Percentiles rank a stretch among this genome's conserved stretches.
phyloP scores from a whole-genome alignment of 2,329 filamentous ascomycete species.

The Graphilbum ipis-grandicollis region DNA sequence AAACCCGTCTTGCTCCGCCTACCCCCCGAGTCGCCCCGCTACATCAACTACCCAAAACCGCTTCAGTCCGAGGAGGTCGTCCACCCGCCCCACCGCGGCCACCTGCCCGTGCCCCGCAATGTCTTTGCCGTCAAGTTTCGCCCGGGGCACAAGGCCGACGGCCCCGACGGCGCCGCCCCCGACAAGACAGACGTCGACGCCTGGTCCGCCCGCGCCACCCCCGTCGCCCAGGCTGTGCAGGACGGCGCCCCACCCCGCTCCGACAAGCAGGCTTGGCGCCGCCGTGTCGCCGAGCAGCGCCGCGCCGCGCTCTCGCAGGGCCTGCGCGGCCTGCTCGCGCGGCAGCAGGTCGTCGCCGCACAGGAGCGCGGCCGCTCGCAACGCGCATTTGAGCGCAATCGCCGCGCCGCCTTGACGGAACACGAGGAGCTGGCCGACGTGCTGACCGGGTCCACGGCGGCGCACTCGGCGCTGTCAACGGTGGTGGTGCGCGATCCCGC shows the following conservation, averaged over 20 bases:
- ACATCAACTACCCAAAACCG: conserved; percentile 63
- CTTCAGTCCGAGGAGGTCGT: conserved; percentile 47
- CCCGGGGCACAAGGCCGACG: conserved; percentile 7
- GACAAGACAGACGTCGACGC: conserved; percentile 38
- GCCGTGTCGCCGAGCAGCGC: conserved; percentile 52
- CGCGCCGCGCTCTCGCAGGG: conserved; percentile 57
- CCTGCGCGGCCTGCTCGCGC: conserved; percentile 48
- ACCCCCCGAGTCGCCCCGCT: conserved; percentile 74
- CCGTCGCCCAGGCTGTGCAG: conserved; percentile 27
- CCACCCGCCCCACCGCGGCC: conserved; percentile 45
- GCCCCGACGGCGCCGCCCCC: conserved; percentile 8
- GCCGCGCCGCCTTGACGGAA: conserved; percentile 32
- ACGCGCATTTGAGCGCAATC: conserved; percentile 28
- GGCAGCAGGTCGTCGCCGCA: conserved; percentile 33
- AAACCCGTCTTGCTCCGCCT: conserved; percentile 27
- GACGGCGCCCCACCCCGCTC: conserved; percentile 17
- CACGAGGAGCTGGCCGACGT: conserved; percentile 51
- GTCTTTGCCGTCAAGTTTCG: conserved; percentile 42
- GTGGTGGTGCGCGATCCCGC: conserved; percentile 42
- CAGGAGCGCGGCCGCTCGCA: conserved; percentile 11
- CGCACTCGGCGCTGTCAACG: conserved; percentile 26
- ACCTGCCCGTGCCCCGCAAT: conserved; percentile 66
- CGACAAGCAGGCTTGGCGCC: conserved; percentile 42
- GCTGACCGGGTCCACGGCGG: conserved; percentile 49
- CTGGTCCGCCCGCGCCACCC: conserved; percentile 45